Conservation (phyloP, 2,329 filamentous ascomycete genomes). For the Clarireedia monteithiana region DNA sequence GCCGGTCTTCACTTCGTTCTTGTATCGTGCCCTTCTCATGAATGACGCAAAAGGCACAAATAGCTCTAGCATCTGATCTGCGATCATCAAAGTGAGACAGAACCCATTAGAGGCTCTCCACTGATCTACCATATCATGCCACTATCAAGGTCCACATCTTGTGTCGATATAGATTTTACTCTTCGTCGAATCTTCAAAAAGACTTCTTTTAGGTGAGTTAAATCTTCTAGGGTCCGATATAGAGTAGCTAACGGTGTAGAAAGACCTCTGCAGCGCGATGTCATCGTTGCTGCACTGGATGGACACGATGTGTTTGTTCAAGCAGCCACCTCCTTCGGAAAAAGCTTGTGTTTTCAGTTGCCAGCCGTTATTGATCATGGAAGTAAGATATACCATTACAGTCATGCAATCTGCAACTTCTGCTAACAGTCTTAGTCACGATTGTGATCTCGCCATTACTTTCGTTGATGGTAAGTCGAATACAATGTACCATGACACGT, state of each 20-base stretch:
- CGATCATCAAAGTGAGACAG: neutral
- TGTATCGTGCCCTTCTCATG: too few relatives aligned
- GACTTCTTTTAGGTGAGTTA: constrained; percentile 56
- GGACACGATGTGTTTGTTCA: constrained; percentile 91
- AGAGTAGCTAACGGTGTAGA: constrained; percentile 11
- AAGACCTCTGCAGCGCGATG: constrained; percentile 79
- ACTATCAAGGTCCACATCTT: constrained; percentile 40
- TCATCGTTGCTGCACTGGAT: constrained; percentile 72
- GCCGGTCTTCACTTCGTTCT: too few relatives aligned
- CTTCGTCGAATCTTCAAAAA: constrained; percentile 68
- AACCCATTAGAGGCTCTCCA: neutral
- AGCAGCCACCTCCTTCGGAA: constrained; percentile 84
- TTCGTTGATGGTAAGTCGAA: constrained; percentile 67
- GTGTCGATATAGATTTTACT: constrained; percentile 65
- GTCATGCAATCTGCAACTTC: neutral
- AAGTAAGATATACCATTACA: constrained; percentile 39
- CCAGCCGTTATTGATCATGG: constrained; percentile 83
- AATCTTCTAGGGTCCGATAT: neutral
- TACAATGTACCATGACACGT: neutral
- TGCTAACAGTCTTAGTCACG: constrained; percentile 51
- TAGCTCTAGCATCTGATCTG: neutral
- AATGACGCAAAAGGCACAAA: neutral
- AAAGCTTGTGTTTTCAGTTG: constrained; percentile 87
- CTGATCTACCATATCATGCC: constrained; percentile 17
- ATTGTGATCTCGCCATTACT: constrained; percentile 85